phyloP scores from a whole-genome alignment of 768 basidiomycete genomes.

The Termitomyces sp. region DNA sequence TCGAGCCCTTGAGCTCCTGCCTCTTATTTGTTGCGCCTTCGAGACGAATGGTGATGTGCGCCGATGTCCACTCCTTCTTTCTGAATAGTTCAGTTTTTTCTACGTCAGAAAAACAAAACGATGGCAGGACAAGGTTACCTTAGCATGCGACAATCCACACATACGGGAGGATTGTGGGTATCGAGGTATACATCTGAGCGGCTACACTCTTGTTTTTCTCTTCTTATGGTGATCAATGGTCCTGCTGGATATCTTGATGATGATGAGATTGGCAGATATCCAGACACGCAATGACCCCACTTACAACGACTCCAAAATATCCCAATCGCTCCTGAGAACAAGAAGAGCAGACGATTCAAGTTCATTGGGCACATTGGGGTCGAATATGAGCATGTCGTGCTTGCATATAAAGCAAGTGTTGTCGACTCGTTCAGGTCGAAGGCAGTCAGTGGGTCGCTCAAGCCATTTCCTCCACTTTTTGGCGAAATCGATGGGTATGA shows the following conservation, averaged over 20 bases:
- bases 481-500: conserved; percentile 58
- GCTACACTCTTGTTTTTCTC: conserved; percentile 22
- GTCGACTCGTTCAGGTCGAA: conserved; percentile 58
- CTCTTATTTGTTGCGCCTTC: conserved; percentile 14
- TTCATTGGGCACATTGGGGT: conserved; percentile 59
- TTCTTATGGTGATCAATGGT: conserved; percentile 46
- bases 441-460: conserved; percentile 42
- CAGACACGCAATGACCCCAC: conserved; percentile 15
- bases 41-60: conserved; percentile 58
- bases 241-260: conserved; percentile 50
- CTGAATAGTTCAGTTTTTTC: conserved; percentile 21
- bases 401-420: conserved; percentile 61
- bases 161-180: conserved; percentile 47
- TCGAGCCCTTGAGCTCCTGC: conserved; percentile 6
- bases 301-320: conserved; percentile 51
- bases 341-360: conserved; percentile 50
- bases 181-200: conserved; percentile 25
- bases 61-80: conserved; percentile 49
- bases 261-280: background rate
- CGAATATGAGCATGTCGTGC: conserved; percentile 57
- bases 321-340: conserved; percentile 63
- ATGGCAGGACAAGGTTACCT: conserved; percentile 31
- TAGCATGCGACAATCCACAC: conserved; percentile 53
- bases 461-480: conserved; percentile 71
- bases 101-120: background rate